Percentiles rank a stretch among this genome's conserved stretches.
Evolutionary conservation across 768 basidiomycete genomes (phyloP).

Genomic region (Mycena albidolilacea): DNA sequence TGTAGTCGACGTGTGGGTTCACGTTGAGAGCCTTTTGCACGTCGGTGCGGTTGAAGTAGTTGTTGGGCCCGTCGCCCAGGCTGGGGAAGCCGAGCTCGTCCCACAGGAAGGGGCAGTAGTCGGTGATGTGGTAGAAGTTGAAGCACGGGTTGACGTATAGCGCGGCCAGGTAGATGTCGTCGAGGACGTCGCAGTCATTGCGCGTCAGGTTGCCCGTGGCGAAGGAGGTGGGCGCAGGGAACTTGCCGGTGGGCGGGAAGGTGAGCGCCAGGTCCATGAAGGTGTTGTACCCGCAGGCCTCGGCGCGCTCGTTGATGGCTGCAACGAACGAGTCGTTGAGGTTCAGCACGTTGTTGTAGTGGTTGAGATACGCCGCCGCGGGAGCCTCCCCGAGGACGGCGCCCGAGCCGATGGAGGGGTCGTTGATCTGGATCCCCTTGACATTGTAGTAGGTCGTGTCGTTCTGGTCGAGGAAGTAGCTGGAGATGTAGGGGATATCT

Average conservation of each 20-base stretch:
- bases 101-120: constrained; percentile 24
- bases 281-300: constrained; percentile 26
- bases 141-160: constrained; percentile 23
- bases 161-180: constrained; percentile 18
- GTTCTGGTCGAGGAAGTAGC: constrained; percentile 20
- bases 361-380: constrained; percentile 26
- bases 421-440: constrained; percentile 22
- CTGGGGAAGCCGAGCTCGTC: constrained; percentile 18
- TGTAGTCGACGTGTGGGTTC: constrained; percentile 17
- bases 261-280: constrained; percentile 25
- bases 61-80: constrained; percentile 19
- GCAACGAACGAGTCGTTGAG: constrained; percentile 26
- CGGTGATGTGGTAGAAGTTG: constrained; percentile 28
- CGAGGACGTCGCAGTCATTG: constrained; percentile 16
- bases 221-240: constrained; percentile 23
- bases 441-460: constrained; percentile 24
- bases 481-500: constrained; percentile 27
- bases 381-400: constrained; percentile 14
- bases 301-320: constrained; percentile 22
- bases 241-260: constrained; percentile 27
- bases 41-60: constrained; percentile 23
- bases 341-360: constrained; percentile 27
- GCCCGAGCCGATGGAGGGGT: constrained; percentile 17
- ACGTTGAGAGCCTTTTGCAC: constrained; percentile 21
- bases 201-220: constrained; percentile 20